Evolutionary conservation across 2,329 filamentous ascomycete species (phyloP).

Genomic region (Hypoxylon sp.): DNA sequence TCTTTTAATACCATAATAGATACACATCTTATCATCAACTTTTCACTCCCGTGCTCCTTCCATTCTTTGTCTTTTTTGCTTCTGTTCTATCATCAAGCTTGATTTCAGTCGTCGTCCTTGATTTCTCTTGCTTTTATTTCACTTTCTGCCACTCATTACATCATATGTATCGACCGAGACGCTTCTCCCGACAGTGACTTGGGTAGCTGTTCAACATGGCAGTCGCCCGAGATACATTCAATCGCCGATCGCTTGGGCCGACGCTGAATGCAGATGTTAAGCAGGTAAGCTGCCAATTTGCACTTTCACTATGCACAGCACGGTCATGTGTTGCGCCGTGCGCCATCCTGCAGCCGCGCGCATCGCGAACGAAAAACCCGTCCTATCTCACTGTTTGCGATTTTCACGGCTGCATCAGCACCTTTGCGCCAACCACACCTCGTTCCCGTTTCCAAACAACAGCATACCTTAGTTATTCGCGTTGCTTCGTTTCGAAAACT

Average conservation of each 20-base stretch:
- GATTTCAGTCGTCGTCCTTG: neutral
- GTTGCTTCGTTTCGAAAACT: slow-evolving; percentile 4
- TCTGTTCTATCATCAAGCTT: slow-evolving; percentile 2
- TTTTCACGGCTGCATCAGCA: slow-evolving; percentile 11
- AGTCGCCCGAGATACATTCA: slow-evolving; percentile 66
- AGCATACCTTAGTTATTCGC: neutral
- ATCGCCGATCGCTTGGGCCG: slow-evolving; percentile 76
- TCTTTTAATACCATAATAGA: slow-evolving; percentile 16
- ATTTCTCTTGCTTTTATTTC: slow-evolving; percentile 15
- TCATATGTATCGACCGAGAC: slow-evolving; percentile 49
- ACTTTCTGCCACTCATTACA: slow-evolving; percentile 21
- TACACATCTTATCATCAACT: slow-evolving; percentile 21
- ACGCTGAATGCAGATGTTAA: slow-evolving; percentile 76
- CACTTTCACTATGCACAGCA: slow-evolving; percentile 24
- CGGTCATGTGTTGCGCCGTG: slow-evolving; percentile 39
- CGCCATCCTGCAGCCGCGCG: slow-evolving; percentile 26
- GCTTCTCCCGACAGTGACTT: slow-evolving; percentile 43
- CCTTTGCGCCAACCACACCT: slow-evolving; percentile 31
- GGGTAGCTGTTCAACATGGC: slow-evolving; percentile 50
- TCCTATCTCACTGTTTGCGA: slow-evolving; percentile 26
- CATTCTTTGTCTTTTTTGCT: neutral
- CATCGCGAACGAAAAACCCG: slow-evolving; percentile 14
- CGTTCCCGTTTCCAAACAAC: slow-evolving; percentile 7
- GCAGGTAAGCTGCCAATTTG: slow-evolving; percentile 66
- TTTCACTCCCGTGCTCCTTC: slow-evolving; percentile 14